Conservation (phyloP, 306 rosid species). For the Hippophae rhamnoides region DNA sequence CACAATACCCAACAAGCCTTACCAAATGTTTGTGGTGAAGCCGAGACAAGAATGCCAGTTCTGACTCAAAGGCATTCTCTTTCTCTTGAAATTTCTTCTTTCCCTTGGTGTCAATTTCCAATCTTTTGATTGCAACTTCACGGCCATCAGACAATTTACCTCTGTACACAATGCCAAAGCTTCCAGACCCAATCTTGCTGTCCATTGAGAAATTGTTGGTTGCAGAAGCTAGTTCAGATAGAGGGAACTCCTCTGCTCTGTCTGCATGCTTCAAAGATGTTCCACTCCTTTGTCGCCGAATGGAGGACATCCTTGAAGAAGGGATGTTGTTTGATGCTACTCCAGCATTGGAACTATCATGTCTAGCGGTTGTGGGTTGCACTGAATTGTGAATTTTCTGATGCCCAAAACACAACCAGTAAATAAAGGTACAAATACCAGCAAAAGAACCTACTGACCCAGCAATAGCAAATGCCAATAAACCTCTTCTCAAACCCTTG, state of each 20-base stretch:
- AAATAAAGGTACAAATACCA: slow-evolving; percentile 55
- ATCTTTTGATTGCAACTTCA: slow-evolving; percentile 79
- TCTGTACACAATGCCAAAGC: slow-evolving; percentile 78
- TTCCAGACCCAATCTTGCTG: slow-evolving; percentile 75
- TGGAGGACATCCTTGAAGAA: slow-evolving; percentile 48
- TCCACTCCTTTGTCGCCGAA: slow-evolving; percentile 77
- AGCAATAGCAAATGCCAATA: slow-evolving; percentile 66
- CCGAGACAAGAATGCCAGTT: slow-evolving; percentile 73
- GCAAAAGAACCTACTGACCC: slow-evolving; percentile 74
- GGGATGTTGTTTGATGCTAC: slow-evolving; percentile 37
- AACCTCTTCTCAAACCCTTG: slow-evolving; percentile 41
- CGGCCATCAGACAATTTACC: slow-evolving; percentile 69
- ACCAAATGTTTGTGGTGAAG: slow-evolving; percentile 88
- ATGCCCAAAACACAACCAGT: slow-evolving; percentile 68
- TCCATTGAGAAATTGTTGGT: slow-evolving; percentile 49
- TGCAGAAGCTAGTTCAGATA: slow-evolving; percentile 61
- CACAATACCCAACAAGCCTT: slow-evolving; percentile 86
- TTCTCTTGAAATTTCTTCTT: slow-evolving; percentile 70
- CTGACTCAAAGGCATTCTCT: slow-evolving; percentile 86
- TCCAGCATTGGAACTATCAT: slow-evolving; percentile 48
- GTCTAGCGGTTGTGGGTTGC: slow-evolving; percentile 72
- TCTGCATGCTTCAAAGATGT: slow-evolving; percentile 80
- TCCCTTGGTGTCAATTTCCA: slow-evolving; percentile 33
- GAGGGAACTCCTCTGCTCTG: slow-evolving; percentile 60
- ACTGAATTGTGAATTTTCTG: slow-evolving; percentile 87